Percentiles rank a stretch among this genome's conserved stretches.
Evolutionary conservation across 2,329 filamentous ascomycete species (phyloP).

Genomic region (Escovopsis sp.): DNA sequence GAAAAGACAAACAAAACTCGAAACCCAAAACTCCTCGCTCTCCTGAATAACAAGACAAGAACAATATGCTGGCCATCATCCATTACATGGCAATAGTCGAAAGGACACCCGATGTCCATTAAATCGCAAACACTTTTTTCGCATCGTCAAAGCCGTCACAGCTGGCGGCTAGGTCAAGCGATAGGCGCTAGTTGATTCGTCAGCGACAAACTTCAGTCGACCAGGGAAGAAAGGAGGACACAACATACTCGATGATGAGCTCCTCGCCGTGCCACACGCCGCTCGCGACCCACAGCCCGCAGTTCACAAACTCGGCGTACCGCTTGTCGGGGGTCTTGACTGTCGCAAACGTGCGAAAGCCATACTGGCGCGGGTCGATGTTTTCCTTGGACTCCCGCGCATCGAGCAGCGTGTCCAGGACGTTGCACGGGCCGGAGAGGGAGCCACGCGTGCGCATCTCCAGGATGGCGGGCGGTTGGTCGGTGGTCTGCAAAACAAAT

Average conservation of each 20-base stretch:
- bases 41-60: conserved; percentile 2
- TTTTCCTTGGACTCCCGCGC: conserved; percentile 20
- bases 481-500: conserved; percentile 33
- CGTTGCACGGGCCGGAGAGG: conserved; percentile 30
- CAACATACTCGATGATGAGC: conserved; percentile 30
- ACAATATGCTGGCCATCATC: too few relatives aligned
- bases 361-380: conserved; percentile 29
- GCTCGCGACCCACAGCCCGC: conserved; percentile 34
- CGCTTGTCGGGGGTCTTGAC: conserved; percentile 36
- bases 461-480: conserved; percentile 30
- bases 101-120: too few relatives aligned
- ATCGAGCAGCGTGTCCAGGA: conserved; percentile 26
- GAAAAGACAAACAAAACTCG: not conserved
- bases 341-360: conserved; percentile 33
- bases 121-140: not conserved
- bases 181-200: conserved; percentile 6
- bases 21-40: conserved; percentile 6
- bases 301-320: conserved; percentile 34
- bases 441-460: conserved; percentile 34
- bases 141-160: not conserved
- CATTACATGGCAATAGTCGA: too few relatives aligned
- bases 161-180: conserved; percentile 7
- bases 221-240: not conserved
- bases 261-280: conserved; percentile 31
- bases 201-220: not conserved